Base-by-base conservation (phyloP, 2,329 filamentous ascomycete genomes). In the Clonostachys chloroleuca region DNA sequence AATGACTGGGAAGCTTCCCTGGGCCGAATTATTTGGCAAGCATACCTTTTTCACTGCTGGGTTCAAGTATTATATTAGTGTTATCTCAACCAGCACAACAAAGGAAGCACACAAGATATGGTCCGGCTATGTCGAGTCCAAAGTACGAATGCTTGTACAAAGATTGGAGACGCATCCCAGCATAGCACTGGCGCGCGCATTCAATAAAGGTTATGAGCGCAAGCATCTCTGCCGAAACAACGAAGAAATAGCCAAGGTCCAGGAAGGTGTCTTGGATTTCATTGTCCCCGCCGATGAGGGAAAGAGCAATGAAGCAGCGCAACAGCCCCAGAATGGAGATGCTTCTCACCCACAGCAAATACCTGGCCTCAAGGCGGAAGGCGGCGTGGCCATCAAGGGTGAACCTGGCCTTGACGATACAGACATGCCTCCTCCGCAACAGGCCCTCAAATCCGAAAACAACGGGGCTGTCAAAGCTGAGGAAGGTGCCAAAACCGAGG, bases 41-140 rank as follows among this genome's bases (percentile, higher is more conserved):
- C 92, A 97, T 66, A 88, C 84, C 0, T 99, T 99, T 67, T 99
- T 99, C 69, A 95, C 92, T 0, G 68, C 83, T 37, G 91, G 87
- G 53, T 96, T 95, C 74, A 96, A 95, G 65, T 96, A 97, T 65
- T 99, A 97, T 64, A 82, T 99, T 46, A 89, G 87, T 45, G 86
- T 99, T 48, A 86, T 92, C 43, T 83, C 90, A 14, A 86, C 89
- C 2, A 92, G 89, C 64, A 87, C 81, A 50, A 87, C 84, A 34
- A 91, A 92, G 61, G 90, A 96, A 56, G 83, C 87, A 2, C 88
- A 95, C 60, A 85, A 89, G 47, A 79, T 86, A 3, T 97, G 92
- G 89, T 89, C 89, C 16, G 94, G 94, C 37, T 83, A 92, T 45
- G 89, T 99, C 5, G 90, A 97, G 66, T 96, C 94, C 14, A 96